Evolutionary conservation across 2,329 filamentous ascomycete species (phyloP), one percentile per base, ranked within the genome.

Genomic region (Lachnellula cervina): DNA sequence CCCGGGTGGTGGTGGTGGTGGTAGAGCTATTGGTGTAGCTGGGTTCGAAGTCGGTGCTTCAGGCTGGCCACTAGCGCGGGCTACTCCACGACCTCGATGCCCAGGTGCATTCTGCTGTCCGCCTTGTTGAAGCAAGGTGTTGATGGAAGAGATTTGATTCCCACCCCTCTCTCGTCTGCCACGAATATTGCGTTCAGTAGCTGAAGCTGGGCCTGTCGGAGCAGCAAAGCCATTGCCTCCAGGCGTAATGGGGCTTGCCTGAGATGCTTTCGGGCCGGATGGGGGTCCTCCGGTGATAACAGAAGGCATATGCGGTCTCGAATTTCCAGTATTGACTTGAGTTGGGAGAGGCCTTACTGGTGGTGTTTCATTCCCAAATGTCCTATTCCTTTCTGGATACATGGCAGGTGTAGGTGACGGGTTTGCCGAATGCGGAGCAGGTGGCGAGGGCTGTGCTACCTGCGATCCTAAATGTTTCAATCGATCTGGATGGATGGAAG

Each of bases 131-230:
- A 84, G 73, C 50, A 77, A 81, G 59, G 71, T 82, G 62, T 84
- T 83, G 57, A 87, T 85, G 46, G 80, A 78, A 13, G 78, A 77
- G 32, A 86, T 72, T 62, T 85, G 80, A 32, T 47, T 47, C 13
- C 44, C 44, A 32, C 23, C n/a, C 23, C 44, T 25, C 55, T 82
- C 68, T 52, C 75, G 62, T 60, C 66, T 71, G 19, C 66, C 64
- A 46, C 67, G 57, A 28, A 56, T 43, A 45, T 56, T 62, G 49
- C 69, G 64, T 44, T 70, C 68, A n/a, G 49, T 64, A 28, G 62
- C 58, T n/a, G 66, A 70, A 34, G 69, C 62, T 45, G 69, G 68
- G 7, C 69, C 69, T 11, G 69, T 70, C 35, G 69, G 68, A 21
- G 68, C 61, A 23, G 59, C 57, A 17, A 68, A 52, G 5, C 63